Evolutionary conservation across 331 rosid genomes (phyloP), one percentile per base, ranked within the genome.

Genomic region (Dryas integrifolia): DNA sequence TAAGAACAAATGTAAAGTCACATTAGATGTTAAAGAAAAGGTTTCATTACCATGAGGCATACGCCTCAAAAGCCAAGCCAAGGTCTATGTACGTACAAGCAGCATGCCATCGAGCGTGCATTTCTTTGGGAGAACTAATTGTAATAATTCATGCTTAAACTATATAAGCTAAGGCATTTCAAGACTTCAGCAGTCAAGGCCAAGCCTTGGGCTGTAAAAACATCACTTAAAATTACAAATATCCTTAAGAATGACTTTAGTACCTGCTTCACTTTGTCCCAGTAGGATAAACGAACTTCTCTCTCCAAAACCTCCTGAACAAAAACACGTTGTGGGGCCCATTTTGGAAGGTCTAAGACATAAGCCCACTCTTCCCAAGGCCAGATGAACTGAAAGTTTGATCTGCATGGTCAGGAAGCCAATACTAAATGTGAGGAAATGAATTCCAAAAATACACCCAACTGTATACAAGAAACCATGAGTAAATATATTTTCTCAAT

Each of bases 251-350:
- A 81, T 56, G 74, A 76, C 45, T 3, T 3, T 46, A 49, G 47
- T 86, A 95, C 99, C 99, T 95, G 99, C 90, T 92, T 95, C 53
- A 95, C 87, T 84, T 92, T 95, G 76, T 95, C 99, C 99, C 99
- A 95, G 79, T 95, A 95, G 0, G 99, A 95, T 82, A 95, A 78
- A 67, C 99, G 96, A 44, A 95, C 93, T 88, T 95, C 99, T 85
- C 99, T 89, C 82, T 95, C 96, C 85, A 95, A 82, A 82, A 95
- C 96, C 80, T 95, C 99, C 86, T 92, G 97, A 72, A 92, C 99
- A 84, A 95, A 92, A 52, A 92, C 97, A 69, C 96, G 97, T 62
- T 95, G 99, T 16, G 99, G 99, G 48, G 99, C 97, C 97, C 99
- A 95, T 79, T 82, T 95, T 15, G 99, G 97, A 56, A 95, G 96